Conservation (phyloP, 2,329 filamentous ascomycete genomes). For the Beauveria varroae region DNA sequence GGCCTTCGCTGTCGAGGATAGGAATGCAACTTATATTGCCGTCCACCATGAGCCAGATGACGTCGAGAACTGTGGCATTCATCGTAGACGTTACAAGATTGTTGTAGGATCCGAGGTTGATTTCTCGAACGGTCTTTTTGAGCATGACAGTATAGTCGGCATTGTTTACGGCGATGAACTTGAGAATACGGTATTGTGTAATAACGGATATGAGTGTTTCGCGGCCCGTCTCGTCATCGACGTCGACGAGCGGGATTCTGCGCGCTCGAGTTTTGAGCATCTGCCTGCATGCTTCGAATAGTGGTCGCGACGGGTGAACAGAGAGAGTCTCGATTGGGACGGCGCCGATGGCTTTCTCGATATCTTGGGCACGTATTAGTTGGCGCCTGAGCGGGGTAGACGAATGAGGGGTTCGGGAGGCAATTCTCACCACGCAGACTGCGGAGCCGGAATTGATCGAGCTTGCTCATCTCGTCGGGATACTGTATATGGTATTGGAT, state of each 20-base stretch:
- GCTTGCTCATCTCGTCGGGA: constrained; percentile 77
- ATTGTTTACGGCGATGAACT: constrained; percentile 94
- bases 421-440: constrained; percentile 69
- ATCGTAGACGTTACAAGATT: constrained; percentile 78
- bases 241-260: constrained; percentile 86
- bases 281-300: constrained; percentile 90
- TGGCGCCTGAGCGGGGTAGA: neutral
- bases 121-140: constrained; percentile 77
- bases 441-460: constrained; percentile 89
- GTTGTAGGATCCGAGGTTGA: constrained; percentile 77
- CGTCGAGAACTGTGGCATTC: constrained; percentile 85
- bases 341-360: constrained; percentile 89
- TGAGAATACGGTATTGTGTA: constrained; percentile 96
- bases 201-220: constrained; percentile 94
- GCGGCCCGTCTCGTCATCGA: constrained; percentile 87
- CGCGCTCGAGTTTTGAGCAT: constrained; percentile 93
- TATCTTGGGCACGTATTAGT: constrained; percentile 49
- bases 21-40: constrained; percentile 92
- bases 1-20: constrained; percentile 70
- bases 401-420: neutral
- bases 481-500: constrained; percentile 99
- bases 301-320: constrained; percentile 80
- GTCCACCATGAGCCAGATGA: constrained; percentile 88
- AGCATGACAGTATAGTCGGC: constrained; percentile 79
- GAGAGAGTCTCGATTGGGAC: constrained; percentile 89